Conservation (phyloP, 805 yeast genomes). For the Yarrowia divulgata region DNA sequence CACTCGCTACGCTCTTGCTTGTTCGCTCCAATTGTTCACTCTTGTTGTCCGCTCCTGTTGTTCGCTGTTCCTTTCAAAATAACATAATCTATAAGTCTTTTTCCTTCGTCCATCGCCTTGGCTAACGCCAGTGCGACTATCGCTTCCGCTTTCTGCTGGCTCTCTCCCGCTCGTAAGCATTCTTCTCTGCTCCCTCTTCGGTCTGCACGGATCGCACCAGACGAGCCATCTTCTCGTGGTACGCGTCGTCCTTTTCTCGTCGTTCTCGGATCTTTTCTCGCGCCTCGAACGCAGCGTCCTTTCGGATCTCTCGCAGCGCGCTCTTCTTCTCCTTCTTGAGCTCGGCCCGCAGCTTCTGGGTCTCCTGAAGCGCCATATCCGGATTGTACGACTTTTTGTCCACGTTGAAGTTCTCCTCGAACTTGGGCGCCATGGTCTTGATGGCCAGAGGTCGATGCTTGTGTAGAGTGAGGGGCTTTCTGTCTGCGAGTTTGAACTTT, state of each 20-base stretch:
- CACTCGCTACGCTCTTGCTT: too few species aligned
- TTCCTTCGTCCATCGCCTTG: too few species aligned
- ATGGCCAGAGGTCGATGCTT: conserved; percentile 84
- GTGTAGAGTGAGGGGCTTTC: conserved; percentile 80
- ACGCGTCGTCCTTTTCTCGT: conserved; percentile 74
- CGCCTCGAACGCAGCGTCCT: conserved; percentile 84
- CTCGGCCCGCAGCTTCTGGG: conserved; percentile 80
- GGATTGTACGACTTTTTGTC: conserved; percentile 91
- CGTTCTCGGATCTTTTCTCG: conserved; percentile 82
- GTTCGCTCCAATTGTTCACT: too few species aligned
- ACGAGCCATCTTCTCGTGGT: conserved; percentile 88
- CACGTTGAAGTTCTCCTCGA: conserved; percentile 95
- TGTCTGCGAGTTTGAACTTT: conserved; percentile 58
- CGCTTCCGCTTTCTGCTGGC: conserved; percentile 61
- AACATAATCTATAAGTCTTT: too few species aligned
- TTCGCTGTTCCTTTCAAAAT: too few species aligned
- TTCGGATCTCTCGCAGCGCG: conserved; percentile 87
- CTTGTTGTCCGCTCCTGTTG: too few species aligned
- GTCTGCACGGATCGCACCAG: conserved; percentile 88
- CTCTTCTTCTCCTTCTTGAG: conserved; percentile 91
- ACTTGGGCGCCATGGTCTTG: conserved; percentile 85
- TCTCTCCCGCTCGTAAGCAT: conserved; percentile 88
- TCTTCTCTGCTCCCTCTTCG: conserved; percentile 94
- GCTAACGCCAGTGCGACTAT: too few species aligned
- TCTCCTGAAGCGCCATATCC: conserved; percentile 80